A percentile compares a stretch with the other conserved stretches of the same genome.
Evolutionary conservation across 2,329 filamentous ascomycete species (phyloP).

Genomic region (Lecanicillium sp.): DNA sequence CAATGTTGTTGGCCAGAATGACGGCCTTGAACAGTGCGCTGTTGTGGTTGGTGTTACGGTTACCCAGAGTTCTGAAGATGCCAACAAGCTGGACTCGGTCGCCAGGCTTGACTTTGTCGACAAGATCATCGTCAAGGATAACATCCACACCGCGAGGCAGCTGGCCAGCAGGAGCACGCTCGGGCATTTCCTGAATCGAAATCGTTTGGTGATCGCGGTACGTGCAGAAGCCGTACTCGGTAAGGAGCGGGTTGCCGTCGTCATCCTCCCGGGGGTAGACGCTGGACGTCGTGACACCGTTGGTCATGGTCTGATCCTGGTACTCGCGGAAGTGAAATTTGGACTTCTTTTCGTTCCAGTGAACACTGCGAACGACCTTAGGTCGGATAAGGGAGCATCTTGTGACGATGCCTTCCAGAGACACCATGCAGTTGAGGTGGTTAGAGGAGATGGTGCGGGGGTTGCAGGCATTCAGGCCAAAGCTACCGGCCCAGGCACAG

Average conservation of each 20-base stretch:
- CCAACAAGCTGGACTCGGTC: slow-evolving; percentile 97
- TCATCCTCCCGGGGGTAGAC: slow-evolving; percentile 94
- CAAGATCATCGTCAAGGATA: slow-evolving; percentile 91
- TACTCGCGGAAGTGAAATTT: slow-evolving; percentile 89
- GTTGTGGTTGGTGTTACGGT: slow-evolving; percentile 83
- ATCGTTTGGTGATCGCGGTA: slow-evolving; percentile 97
- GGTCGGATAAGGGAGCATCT: slow-evolving; percentile 91
- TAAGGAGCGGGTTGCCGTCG: slow-evolving; percentile 83
- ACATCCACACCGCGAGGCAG: slow-evolving; percentile 93
- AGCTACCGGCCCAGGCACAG: slow-evolving; percentile 94
- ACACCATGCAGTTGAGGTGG: slow-evolving; percentile 94
- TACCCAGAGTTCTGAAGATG: slow-evolving; percentile 88
- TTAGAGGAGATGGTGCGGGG: slow-evolving; percentile 84
- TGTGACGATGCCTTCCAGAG: slow-evolving; percentile 94
- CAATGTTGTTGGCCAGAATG: slow-evolving; percentile 89
- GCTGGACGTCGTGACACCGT: slow-evolving; percentile 78
- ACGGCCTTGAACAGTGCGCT: slow-evolving; percentile 94
- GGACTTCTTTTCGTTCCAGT: slow-evolving; percentile 83
- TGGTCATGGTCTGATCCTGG: slow-evolving; percentile 95
- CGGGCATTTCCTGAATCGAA: slow-evolving; percentile 98
- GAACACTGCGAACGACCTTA: slow-evolving; percentile 97
- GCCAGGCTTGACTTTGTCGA: slow-evolving; percentile 90
- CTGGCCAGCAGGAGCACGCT: slow-evolving; percentile 90
- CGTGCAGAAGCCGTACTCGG: slow-evolving; percentile 92
- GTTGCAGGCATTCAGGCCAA: slow-evolving; percentile 91